phyloP scores from a whole-genome alignment of 148 eudicot species.

The Bassia scoparia region DNA sequence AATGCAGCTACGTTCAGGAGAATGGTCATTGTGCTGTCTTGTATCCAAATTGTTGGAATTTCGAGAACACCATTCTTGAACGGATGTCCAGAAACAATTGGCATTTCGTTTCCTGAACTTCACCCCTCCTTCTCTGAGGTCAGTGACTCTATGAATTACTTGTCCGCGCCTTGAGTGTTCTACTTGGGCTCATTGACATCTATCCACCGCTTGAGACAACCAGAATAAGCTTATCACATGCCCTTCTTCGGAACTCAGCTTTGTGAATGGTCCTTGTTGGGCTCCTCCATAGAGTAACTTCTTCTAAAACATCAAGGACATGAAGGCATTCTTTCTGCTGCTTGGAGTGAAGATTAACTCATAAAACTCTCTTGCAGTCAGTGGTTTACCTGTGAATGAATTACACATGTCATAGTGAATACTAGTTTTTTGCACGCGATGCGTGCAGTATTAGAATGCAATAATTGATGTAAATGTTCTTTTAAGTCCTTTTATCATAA shows the following conservation, averaged over 20 bases:
- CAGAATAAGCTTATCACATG: not conserved
- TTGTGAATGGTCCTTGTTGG: not conserved
- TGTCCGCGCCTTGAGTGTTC: too few relatives aligned
- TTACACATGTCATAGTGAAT: too few relatives aligned
- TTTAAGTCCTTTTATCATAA: too few relatives aligned
- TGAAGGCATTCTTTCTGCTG: constrained; percentile 14
- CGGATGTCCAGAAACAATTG: too few relatives aligned
- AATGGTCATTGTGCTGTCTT: constrained; percentile 30
- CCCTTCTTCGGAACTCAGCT: constrained; percentile 16
- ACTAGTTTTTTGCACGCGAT: too few relatives aligned
- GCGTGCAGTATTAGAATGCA: too few relatives aligned
- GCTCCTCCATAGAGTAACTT: constrained; percentile 17
- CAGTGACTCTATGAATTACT: constrained; percentile 54
- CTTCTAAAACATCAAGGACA: constrained; percentile 29
- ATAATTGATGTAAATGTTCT: too few relatives aligned
- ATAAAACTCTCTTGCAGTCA: constrained; percentile 33
- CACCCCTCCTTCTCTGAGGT: constrained; percentile 53
- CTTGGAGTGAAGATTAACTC: not conserved
- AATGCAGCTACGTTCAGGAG: constrained; percentile 54
- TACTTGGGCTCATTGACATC: too few relatives aligned
- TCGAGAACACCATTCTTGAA: constrained; percentile 51
- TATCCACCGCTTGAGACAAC: constrained; percentile 37
- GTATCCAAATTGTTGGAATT: constrained; percentile 31
- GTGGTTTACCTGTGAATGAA: constrained; percentile 26
- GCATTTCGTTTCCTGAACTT: constrained; percentile 47